Conservation (phyloP, 2,329 filamentous ascomycete species). For the Fusarium haematococcum region DNA sequence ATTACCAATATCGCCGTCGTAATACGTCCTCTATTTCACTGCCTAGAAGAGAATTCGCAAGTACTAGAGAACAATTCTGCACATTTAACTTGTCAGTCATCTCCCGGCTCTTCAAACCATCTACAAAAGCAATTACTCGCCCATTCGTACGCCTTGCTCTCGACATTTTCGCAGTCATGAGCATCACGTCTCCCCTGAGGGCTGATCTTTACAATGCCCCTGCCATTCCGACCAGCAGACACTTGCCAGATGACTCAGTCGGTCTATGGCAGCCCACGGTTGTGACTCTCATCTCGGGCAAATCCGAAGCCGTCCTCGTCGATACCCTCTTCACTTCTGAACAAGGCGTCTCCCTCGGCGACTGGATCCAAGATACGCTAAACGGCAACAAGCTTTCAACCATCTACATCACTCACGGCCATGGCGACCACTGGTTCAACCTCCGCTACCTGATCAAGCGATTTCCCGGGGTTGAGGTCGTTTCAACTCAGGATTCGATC, state of each 20-base stretch:
- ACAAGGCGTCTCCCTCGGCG: not conserved
- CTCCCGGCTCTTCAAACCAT: not conserved
- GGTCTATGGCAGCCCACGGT: not conserved
- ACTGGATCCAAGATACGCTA: not conserved
- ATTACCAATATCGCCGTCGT: no score
- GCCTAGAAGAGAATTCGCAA: no score
- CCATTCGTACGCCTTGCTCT: not conserved
- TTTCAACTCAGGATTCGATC: not conserved
- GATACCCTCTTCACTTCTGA: not conserved
- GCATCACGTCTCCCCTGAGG: not conserved
- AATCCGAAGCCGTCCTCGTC: not conserved
- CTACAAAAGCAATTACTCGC: no score
- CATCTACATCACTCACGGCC: not conserved
- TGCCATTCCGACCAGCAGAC: not conserved
- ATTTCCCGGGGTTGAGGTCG: not conserved
- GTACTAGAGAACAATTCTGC: no score
- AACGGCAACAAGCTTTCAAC: not conserved
- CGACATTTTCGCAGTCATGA: not conserved
- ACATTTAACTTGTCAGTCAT: not conserved
- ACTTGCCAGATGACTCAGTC: not conserved
- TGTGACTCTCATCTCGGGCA: not conserved
- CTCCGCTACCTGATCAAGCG: not conserved
- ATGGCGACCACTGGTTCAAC: not conserved
- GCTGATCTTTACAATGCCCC: not conserved
- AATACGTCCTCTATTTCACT: no score